phyloP scores from a whole-genome alignment of 768 basidiomycete species.

The Pleurotus citrinopileatus region DNA sequence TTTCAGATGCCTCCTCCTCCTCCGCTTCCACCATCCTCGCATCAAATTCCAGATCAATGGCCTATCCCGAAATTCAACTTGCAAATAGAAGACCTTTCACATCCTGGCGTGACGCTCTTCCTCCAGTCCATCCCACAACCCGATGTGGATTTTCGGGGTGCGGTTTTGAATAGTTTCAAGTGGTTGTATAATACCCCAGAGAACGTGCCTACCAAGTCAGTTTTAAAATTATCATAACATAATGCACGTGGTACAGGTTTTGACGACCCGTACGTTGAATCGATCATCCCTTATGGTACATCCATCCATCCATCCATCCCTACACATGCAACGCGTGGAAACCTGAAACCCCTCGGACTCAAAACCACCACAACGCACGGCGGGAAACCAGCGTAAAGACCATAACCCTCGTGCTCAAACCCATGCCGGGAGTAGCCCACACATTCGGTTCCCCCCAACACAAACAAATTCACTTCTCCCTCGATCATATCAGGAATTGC shows the following conservation, averaged over 20 bases:
- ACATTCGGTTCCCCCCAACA: constrained; percentile 50
- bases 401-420: constrained; percentile 57
- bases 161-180: constrained; percentile 48
- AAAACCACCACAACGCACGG: no score
- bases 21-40: no score
- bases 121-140: constrained; percentile 43
- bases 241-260: no score
- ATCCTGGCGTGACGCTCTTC: constrained; percentile 58
- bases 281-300: no score
- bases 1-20: constrained; percentile 18
- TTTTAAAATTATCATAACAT: no score
- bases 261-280: no score
- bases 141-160: constrained; percentile 32
- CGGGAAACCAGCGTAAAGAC: constrained; percentile 45
- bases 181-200: constrained; percentile 37
- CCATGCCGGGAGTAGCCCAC: constrained; percentile 71
- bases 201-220: constrained; percentile 35
- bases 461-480: constrained; percentile 76
- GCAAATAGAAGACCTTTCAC: constrained; percentile 54
- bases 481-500: constrained; percentile 54
- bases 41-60: no score
- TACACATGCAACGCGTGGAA: no score
- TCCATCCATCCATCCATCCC: no score
- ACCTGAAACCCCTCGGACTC: no score
- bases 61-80: constrained; percentile 55